A percentile compares a stretch with the other conserved stretches of the same genome.
These are phyloP conservation scores for Hypholoma fasciculare DNA, from an alignment of 768 basidiomycete genomes.

Conservation along the genomic window DNA sequence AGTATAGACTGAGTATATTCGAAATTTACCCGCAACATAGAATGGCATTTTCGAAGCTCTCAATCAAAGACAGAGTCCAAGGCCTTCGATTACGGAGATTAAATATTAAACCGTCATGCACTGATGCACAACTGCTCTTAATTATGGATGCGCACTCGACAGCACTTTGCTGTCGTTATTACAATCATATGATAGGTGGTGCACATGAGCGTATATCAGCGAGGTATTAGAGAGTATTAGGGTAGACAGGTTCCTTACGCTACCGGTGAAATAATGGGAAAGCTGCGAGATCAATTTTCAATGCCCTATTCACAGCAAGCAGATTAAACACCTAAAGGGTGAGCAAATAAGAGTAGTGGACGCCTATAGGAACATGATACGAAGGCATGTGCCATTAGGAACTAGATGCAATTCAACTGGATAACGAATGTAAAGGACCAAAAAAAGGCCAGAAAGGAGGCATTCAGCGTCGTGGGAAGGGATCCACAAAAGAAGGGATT, in stretches of 20 bases:
- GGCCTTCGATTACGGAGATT: background rate
- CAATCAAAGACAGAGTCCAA: background rate
- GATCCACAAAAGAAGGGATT: background rate
- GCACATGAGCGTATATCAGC: background rate
- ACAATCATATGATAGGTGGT: background rate
- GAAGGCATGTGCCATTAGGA: background rate
- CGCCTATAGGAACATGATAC: no score
- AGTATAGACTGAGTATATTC: background rate
- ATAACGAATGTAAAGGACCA: conserved; percentile 14
- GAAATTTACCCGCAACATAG: background rate
- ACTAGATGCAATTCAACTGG: conserved; percentile 7
- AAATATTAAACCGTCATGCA: background rate
- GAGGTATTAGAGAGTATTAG: background rate
- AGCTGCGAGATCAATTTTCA: no score
- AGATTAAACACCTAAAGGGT: no score
- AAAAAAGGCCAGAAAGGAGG: conserved; percentile 5
- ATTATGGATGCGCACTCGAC: background rate
- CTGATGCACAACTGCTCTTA: background rate
- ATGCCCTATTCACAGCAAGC: no score
- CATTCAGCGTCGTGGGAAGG: background rate
- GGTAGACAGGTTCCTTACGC: background rate
- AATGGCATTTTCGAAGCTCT: background rate
- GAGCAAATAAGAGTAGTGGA: no score
- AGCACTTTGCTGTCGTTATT: background rate
- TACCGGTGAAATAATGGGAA: background rate